Base-by-base conservation (phyloP, 768 basidiomycete genomes). In the Exsudoporus frostii region DNA sequence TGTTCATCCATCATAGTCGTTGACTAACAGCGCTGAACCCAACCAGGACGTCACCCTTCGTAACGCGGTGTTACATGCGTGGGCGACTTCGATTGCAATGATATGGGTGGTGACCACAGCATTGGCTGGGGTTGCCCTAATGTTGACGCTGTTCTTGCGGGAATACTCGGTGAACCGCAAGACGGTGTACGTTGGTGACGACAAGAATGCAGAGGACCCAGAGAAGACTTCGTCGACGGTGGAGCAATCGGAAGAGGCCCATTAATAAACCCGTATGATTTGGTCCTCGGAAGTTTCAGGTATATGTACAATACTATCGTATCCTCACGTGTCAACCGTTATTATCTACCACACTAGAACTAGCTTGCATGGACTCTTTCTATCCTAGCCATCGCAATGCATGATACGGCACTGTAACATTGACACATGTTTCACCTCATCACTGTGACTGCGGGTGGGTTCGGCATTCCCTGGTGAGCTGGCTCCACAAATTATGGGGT, bases 31-130 rank as follows among this genome's bases (percentile, higher is more conserved):
- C 2, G 8, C 8, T 30, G 25, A 36, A 40, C 20, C 2, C 30
- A 30, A 53, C 20, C 57, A 85, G 82, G 78, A 90, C 57, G 70
- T 77, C 10, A 64, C 59, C 9, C 66, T 74, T 30, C 82, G 82
- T 9, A 61, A 71, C 22, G 73, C 73, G 38, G 71, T 86, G 8
- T 75, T 84, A 32, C 74, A 86, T 52, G 85, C 85, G 0, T 88
- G 82, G 68, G 75, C 85, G n/a, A 72, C 74, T 27, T 81, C 86
- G 2, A 83, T 89, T 39, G 76, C 76, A 58, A 70, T 55, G 42
- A 82, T 90, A 22, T 89, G 88, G 86, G 55, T 86, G 17, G 81
- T 84, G 17, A 76, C 75, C 65, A 84, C 83, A 13, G 84, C 83
- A 0, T 71, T 88, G 27, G 46, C 79, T 7, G 83, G 80, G 14